Base-by-base conservation (phyloP, 371 early-diverging fungal genomes). In the Encephalitozoon romaleae region DNA sequence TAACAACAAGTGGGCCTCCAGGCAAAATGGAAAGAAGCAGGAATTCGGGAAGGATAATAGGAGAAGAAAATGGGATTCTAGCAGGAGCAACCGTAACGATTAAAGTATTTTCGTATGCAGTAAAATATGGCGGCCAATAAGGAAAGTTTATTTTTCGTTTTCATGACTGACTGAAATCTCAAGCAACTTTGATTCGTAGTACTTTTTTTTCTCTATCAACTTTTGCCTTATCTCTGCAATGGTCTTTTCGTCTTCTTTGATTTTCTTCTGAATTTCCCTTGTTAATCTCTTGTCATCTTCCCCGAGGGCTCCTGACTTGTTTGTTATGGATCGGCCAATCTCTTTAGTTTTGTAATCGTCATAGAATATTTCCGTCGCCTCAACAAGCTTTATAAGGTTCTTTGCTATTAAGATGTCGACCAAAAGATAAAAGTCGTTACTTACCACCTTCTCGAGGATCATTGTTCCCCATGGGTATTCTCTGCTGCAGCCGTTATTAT, bases 321-420 rank as follows among this genome's bases (percentile, higher is more conserved):
- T 59, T 4, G 59, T 18, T 38, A 59, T 38, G 11, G 59, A 30
- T 28, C n/a, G 5, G 34, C 59, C 59, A n/a, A 59, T 59, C 34
- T 59, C 34, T n/a, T 26, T 15, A 47, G 73, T 65, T 4, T 72
- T 74, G 47, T 59, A 79, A 9, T 51, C 64, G 38, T 76, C 69
- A 53, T 84, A 84, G 65, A 66, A 80, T 25, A 66, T 42, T 43
- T 84, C 84, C 23, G 84, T 84, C 21, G 67, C 55, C 51, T 80
- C 72, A 0, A 78, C 74, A 23, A 81, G 67, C 15, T 74, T 77
- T 32, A 77, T 74, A 11, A 77, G 23, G 30, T 76, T 77, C 55
- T 74, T 68, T 51, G 73, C 63, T 42, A 84, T 78, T 9, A 84
- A 28, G 11, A 75, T 28, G 21, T 82, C 70, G 34, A 73, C 67